Evolutionary conservation across 2,329 filamentous ascomycete genomes (phyloP).

Genomic region (Beauveria asiatica): DNA sequence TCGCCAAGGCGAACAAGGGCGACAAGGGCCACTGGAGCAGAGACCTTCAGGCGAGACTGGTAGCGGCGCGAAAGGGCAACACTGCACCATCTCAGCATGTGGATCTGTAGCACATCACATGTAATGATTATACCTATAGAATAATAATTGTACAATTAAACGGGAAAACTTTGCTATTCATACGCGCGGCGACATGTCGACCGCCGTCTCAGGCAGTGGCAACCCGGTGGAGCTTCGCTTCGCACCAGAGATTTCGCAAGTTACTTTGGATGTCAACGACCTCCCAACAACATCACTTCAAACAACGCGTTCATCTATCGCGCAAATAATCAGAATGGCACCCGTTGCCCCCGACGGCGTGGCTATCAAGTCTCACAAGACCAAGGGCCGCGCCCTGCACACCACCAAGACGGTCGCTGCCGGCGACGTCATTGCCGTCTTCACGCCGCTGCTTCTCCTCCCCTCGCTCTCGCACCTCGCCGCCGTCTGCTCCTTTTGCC

Average conservation of each 20-base stretch:
- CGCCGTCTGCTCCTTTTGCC: constrained; percentile 42
- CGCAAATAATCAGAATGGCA: not conserved
- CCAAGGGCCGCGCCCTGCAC: constrained; percentile 38
- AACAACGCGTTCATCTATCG: not conserved
- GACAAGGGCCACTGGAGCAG: constrained; percentile 37
- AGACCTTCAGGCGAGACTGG: constrained; percentile 30
- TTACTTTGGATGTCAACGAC: not conserved
- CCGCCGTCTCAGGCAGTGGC: not conserved
- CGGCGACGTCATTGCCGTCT: constrained; percentile 37
- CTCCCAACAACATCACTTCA: not conserved
- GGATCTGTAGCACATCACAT: constrained; percentile 23
- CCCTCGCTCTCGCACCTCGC: constrained; percentile 34
- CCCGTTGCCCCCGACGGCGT: not conserved
- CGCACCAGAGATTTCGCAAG: constrained; percentile 4
- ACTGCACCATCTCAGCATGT: constrained; percentile 18
- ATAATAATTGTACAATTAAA: not conserved
- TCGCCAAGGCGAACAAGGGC: constrained; percentile 28
- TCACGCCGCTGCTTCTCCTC: constrained; percentile 37
- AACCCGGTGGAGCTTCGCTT: constrained; percentile 4
- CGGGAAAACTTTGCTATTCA: not conserved
- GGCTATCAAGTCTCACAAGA: not conserved
- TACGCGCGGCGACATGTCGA: not conserved
- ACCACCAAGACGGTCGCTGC: constrained; percentile 34
- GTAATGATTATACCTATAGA: not conserved
- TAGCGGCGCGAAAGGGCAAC: constrained; percentile 22